Base-by-base conservation (phyloP, 495 filamentous ascomycete species). In the Penicillium lagena region DNA sequence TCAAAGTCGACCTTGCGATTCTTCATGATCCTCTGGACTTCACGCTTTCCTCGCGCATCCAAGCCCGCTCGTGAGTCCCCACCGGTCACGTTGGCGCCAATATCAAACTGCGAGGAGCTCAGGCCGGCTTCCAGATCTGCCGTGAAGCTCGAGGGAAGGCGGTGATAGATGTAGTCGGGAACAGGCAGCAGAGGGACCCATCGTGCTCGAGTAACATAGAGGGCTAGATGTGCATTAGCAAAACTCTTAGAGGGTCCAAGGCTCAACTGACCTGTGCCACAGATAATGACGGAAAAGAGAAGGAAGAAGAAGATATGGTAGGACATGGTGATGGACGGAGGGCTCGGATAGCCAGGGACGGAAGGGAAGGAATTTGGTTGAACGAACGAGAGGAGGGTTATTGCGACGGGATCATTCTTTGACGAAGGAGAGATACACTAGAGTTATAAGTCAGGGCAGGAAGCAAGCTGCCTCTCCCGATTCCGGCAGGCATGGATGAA, bases 11-110 rank as follows among this genome's bases (percentile, higher is more conserved):
- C 74, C 37, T 65, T 70, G 47, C 81, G 75, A 55, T 64, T 78
- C 73, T 83, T 87, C 94, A 98, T 98, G 60, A 98, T 90, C 47
- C 72, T 76, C 49, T 85, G 72, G 12, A 98, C 79, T 64, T 95
- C 87, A 37, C 68, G 62, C 72, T 97, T 97, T 11, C 76, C 85
- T 32, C 56, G 65, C 35, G 81, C 77, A 67, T 98, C 90, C 39
- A 98, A 72, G 1, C 94, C 93, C 1, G 77, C 76, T 43, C 93
- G 77, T 5, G 67, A 66, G 62, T 98, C 94, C 14, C 83, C 84
- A 27, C 73, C 77, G 27, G 79, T 80, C 13, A 98, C 65, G 68
- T 98, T 98, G 17, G 75, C 77, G 22, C 70, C 56, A 34, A 97
- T 76, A 56, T 95, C 84, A 60, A 97, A 98, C 37, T 81, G 81